Evolutionary conservation across 1,139 yeast genomes (phyloP).

Genomic region (Suhomyces guaymorum): DNA sequence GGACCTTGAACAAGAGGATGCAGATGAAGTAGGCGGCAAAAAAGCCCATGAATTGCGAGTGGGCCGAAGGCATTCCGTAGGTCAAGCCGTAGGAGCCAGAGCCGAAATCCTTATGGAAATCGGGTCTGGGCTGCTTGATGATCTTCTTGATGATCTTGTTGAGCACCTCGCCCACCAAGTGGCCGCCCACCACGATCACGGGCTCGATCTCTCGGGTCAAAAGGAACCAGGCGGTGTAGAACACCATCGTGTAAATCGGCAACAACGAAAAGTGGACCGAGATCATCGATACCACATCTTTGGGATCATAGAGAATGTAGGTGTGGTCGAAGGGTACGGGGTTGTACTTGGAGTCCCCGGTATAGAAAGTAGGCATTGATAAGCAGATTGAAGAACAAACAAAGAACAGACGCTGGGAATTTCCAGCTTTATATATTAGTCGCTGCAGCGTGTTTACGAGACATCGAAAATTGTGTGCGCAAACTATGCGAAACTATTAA

Average conservation of each 20-base stretch:
- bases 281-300: conserved; percentile 58
- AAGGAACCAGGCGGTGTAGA: conserved; percentile 81
- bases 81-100: conserved; percentile 53
- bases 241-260: conserved; percentile 81
- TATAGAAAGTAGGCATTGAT: conserved; percentile 24
- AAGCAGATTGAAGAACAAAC: too few relatives aligned
- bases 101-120: conserved; percentile 52
- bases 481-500: too few relatives aligned
- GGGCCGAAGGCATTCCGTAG: conserved; percentile 97
- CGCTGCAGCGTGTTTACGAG: neutral
- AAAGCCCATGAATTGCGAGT: conserved; percentile 93
- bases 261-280: conserved; percentile 75
- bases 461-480: too few relatives aligned
- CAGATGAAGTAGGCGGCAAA: conserved; percentile 66
- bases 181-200: conserved; percentile 82
- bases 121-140: conserved; percentile 76
- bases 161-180: conserved; percentile 70
- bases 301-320: conserved; percentile 74
- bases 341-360: conserved; percentile 25
- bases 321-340: conserved; percentile 67
- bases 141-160: conserved; percentile 68
- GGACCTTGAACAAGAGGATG: conserved; percentile 32
- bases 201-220: conserved; percentile 85
- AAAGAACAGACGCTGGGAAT: too few relatives aligned
- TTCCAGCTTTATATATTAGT: neutral